Evolutionary conservation across 192 early-diverging fungal species (phyloP), one percentile per base, ranked within the genome.

Genomic region (Gaertneriomyces sp.): DNA sequence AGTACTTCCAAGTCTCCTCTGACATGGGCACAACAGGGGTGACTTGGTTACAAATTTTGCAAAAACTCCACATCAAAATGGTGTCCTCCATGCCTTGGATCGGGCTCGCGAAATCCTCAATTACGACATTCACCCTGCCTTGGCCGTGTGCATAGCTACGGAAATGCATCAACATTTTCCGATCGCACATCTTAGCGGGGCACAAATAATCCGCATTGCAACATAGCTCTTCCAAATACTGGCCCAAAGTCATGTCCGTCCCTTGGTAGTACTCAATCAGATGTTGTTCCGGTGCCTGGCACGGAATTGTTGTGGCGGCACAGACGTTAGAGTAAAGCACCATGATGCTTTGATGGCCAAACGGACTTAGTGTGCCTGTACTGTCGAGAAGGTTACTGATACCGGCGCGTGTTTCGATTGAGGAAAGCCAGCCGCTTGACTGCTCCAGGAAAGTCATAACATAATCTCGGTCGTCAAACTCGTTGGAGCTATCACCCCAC

Each of bases 31-130:
- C 79, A 0, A 85, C 79, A 0, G 88, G 91, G 0, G 93, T 94
- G 10, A 75, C 69, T 25, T 79, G 79, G 1, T 79, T 41, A 75
- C 95, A 98, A 7, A 85, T 65, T 55, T 80, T 83, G 74, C 96
- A 99, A 45, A 71, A 63, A 19, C 70, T 88, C 93, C 93, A 99
- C 91, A 95, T 94, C 42, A 93, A 70, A 39, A 97, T 89, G 47
- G 76, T 77, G 45, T 92, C 83, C 57, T 85, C 84, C 81, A 89
- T 78, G 6, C 85, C 88, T 52, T 70, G 79, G n/a, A 83, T 61
- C 82, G 89, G 54, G 76, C 79, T 0, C 72, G 71, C 33, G 60
- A 75, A 70, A 12, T 81, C 65, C 59, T 89, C 88, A 40, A 90
- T 86, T 7, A 85, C 83, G 0, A 98, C 91, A 54, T 81, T 90